phyloP scores from a whole-genome alignment of 2,329 filamentous ascomycete genomes.

The Knufia petricola region DNA sequence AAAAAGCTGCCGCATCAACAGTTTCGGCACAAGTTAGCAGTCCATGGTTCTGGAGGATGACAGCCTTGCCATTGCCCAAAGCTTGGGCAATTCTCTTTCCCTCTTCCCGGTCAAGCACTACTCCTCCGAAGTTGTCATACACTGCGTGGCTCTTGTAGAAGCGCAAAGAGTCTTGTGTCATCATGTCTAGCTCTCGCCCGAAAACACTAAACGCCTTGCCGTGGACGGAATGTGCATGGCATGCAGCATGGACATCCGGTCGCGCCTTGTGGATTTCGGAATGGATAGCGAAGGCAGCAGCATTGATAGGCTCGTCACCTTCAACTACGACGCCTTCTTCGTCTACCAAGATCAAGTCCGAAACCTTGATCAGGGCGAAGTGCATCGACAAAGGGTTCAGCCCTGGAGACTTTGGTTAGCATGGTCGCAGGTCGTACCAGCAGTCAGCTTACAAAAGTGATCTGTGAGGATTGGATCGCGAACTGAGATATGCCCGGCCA shows the following conservation, averaged over 20 bases:
- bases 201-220: constrained; percentile 41
- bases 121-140: constrained; percentile 42
- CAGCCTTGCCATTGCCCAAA: constrained; percentile 20
- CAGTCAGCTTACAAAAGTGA: constrained; percentile 27
- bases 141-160: constrained; percentile 31
- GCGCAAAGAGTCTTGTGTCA: constrained; percentile 39
- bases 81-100: constrained; percentile 39
- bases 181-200: constrained; percentile 38
- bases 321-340: constrained; percentile 34
- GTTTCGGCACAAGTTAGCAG: constrained; percentile 40
- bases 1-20: constrained; percentile 45
- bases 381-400: constrained; percentile 37
- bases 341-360: constrained; percentile 36
- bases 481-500: constrained; percentile 36
- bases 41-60: constrained; percentile 29
- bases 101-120: constrained; percentile 45
- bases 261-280: constrained; percentile 44
- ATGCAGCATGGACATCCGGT: constrained; percentile 38
- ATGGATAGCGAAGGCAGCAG: constrained; percentile 40
- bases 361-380: constrained; percentile 35
- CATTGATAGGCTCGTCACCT: constrained; percentile 36
- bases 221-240: constrained; percentile 33
- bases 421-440: background rate
- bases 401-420: constrained; percentile 21
- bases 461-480: constrained; percentile 32